A percentile compares a stretch with the other conserved stretches of the same genome.
phyloP scores from a whole-genome alignment of 768 basidiomycete genomes.

The Lanmaoa pseudosensibilis region DNA sequence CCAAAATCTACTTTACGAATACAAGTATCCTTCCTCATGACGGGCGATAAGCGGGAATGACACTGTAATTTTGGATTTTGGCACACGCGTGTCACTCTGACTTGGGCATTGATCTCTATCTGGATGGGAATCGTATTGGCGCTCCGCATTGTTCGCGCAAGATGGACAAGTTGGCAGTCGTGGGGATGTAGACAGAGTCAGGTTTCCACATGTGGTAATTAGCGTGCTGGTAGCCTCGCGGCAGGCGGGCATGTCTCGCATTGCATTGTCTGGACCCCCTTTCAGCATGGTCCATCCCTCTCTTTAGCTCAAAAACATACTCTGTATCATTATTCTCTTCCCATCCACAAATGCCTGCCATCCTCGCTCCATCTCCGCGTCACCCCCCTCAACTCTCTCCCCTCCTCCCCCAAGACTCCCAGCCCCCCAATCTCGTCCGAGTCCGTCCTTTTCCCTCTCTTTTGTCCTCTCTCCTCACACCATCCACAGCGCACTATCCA shows the following conservation, averaged over 20 bases:
- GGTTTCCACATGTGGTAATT: constrained; percentile 24
- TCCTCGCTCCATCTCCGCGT: constrained; percentile 43
- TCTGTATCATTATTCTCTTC: constrained; percentile 36
- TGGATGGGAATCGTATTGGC: constrained; percentile 2
- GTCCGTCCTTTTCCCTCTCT: constrained; percentile 10
- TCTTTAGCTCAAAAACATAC: constrained; percentile 20
- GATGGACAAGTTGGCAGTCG: neutral
- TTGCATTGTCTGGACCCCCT: constrained; percentile 25
- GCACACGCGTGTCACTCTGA: neutral
- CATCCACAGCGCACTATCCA: constrained; percentile 22
- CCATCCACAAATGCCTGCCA: constrained; percentile 37
- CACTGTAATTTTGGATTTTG: too few relatives aligned
- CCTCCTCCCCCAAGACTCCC: constrained; percentile 9
- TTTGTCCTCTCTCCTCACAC: constrained; percentile 4
- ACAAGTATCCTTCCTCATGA: neutral
- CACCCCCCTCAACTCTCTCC: constrained; percentile 23
- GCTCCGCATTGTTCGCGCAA: constrained; percentile 28
- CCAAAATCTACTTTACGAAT: constrained; percentile 15
- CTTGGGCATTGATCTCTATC: neutral
- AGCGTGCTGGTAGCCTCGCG: constrained; percentile 23
- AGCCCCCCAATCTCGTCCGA: neutral
- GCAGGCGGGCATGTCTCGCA: constrained; percentile 15
- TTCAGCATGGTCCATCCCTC: constrained; percentile 28
- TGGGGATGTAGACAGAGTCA: constrained; percentile 19
- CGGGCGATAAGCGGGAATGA: neutral